These are phyloP conservation scores for Clarireedia monteithiana DNA, from an alignment of 2,329 filamentous ascomycete species.

Conservation along the genomic window DNA sequence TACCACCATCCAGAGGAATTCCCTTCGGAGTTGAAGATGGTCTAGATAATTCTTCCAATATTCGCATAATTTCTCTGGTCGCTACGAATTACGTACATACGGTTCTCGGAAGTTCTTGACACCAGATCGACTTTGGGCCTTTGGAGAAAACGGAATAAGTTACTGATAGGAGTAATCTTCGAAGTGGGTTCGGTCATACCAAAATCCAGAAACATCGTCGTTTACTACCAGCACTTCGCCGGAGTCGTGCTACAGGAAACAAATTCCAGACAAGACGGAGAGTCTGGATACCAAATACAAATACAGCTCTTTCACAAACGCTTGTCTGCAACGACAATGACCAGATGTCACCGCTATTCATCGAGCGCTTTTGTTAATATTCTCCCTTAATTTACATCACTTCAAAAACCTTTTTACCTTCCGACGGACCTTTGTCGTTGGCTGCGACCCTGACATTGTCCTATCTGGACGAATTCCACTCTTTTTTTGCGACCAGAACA, in stretches of 20 bases:
- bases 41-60: not conserved
- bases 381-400: conserved; percentile 29
- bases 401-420: conserved; percentile 17
- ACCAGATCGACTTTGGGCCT: not conserved
- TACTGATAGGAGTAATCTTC: conserved; percentile 8
- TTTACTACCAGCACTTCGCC: conserved; percentile 1
- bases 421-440: conserved; percentile 22
- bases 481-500: conserved; percentile 19
- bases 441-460: conserved; percentile 27
- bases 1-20: not conserved
- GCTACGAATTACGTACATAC: not conserved
- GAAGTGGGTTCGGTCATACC: conserved; percentile 7
- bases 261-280: not conserved
- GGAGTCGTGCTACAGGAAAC: conserved; percentile 4
- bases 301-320: conserved; percentile 7
- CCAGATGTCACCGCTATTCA: conserved; percentile 29
- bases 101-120: not conserved
- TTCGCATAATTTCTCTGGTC: not conserved
- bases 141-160: not conserved
- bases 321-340: conserved; percentile 30
- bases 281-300: not conserved
- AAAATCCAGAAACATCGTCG: conserved; percentile 3
- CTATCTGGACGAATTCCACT: conserved; percentile 25
- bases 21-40: too few relatives aligned
- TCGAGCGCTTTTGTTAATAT: conserved; percentile 29